Evolutionary conservation across 2,329 filamentous ascomycete species (phyloP).

Genomic region (Stenocarpella maydis): DNA sequence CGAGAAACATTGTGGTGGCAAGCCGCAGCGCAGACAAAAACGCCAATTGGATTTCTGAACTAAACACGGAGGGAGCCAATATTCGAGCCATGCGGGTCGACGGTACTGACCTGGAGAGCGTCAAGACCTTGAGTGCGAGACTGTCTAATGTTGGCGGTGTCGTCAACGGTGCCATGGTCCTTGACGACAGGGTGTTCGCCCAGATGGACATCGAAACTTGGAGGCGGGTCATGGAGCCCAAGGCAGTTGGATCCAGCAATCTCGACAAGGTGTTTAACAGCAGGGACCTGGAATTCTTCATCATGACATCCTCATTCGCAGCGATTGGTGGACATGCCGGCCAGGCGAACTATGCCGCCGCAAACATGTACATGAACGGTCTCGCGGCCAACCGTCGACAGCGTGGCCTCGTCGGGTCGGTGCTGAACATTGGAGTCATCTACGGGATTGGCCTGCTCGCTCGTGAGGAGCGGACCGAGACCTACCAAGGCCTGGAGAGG

Average conservation of each 20-base stretch:
- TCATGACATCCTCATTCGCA: slow-evolving; percentile 56
- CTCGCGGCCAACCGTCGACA: slow-evolving; percentile 48
- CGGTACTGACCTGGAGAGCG: slow-evolving; percentile 41
- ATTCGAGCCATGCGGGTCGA: slow-evolving; percentile 42
- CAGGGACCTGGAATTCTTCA: slow-evolving; percentile 52
- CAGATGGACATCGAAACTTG: slow-evolving; percentile 50
- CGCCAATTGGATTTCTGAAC: slow-evolving; percentile 46
- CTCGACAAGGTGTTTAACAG: slow-evolving; percentile 48
- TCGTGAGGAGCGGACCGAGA: slow-evolving; percentile 50
- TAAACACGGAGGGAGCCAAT: slow-evolving; percentile 39
- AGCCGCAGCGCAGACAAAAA: slow-evolving; percentile 47
- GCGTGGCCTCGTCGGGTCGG: slow-evolving; percentile 48
- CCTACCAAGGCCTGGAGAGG: slow-evolving; percentile 51
- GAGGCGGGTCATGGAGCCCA: slow-evolving; percentile 50
- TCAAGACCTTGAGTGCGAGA: slow-evolving; percentile 41
- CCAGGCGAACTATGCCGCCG: slow-evolving; percentile 55
- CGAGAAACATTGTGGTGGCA: slow-evolving; percentile 49
- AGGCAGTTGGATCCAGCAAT: slow-evolving; percentile 50
- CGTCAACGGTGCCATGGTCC: slow-evolving; percentile 55
- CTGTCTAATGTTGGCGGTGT: slow-evolving; percentile 49
- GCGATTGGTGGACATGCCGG: slow-evolving; percentile 54
- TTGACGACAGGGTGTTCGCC: slow-evolving; percentile 52
- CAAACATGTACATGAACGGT: slow-evolving; percentile 58
- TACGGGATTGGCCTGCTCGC: slow-evolving; percentile 54
- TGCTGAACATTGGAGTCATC: slow-evolving; percentile 56